Evolutionary conservation across 768 basidiomycete genomes (phyloP).

Genomic region (Kwoniella europaea): DNA sequence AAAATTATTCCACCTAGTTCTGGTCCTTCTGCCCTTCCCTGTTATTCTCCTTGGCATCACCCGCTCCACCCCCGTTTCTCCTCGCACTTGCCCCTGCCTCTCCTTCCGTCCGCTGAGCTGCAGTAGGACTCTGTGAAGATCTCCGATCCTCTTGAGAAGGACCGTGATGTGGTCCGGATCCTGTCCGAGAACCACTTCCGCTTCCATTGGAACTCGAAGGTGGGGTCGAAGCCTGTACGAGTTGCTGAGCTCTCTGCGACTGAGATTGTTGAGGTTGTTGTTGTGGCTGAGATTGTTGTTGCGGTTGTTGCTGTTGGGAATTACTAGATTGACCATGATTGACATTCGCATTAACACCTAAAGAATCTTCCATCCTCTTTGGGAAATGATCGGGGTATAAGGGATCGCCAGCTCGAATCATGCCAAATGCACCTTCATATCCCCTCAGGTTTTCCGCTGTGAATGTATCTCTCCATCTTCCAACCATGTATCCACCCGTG

Average conservation of each 20-base stretch:
- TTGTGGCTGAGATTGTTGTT: not conserved
- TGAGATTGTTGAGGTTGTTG: not conserved
- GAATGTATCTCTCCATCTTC: conserved; percentile 57
- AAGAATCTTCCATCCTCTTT: conserved; percentile 37
- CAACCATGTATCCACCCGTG: conserved; percentile 54
- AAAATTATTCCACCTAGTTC: not conserved
- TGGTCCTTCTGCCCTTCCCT: not conserved
- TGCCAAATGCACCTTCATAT: conserved; percentile 51
- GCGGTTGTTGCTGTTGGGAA: not conserved
- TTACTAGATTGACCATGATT: not conserved
- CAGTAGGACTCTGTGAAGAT: not conserved
- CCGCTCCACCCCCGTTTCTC: not conserved
- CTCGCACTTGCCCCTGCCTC: not conserved
- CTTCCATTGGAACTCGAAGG: not conserved
- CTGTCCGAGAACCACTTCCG: not conserved
- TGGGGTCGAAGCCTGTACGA: not conserved
- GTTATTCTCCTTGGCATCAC: not conserved
- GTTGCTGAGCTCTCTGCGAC: not conserved
- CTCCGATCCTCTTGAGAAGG: no score
- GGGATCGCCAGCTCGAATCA: conserved; percentile 44
- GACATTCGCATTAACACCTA: conserved; percentile 31
- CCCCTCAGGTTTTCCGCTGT: conserved; percentile 51
- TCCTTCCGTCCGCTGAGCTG: not conserved
- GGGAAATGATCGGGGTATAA: conserved; percentile 45
- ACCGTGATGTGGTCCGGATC: not conserved